Evolutionary conservation across 2,329 filamentous ascomycete genomes (phyloP).

Genomic region (Alternaria gaisen): DNA sequence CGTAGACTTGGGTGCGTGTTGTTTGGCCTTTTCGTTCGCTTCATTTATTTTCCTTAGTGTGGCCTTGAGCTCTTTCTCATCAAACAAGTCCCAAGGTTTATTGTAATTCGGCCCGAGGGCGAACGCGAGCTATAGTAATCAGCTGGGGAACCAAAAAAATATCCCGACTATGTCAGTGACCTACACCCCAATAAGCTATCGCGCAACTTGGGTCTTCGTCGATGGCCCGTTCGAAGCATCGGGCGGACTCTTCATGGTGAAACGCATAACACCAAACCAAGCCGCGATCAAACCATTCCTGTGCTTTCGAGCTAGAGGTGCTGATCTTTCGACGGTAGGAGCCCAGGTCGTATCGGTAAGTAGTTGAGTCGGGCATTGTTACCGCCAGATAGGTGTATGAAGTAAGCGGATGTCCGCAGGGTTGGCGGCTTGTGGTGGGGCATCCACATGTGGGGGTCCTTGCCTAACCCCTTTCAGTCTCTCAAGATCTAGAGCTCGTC

Average conservation of each 20-base stretch:
- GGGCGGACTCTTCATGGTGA: conserved; percentile 75
- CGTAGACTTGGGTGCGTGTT: conserved; percentile 48
- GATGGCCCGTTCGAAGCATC: conserved; percentile 70
- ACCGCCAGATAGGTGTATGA: background rate
- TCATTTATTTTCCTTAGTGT: conserved; percentile 60
- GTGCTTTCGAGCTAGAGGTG: conserved; percentile 61
- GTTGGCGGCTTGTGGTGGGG: background rate
- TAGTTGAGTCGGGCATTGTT: conserved; percentile 6
- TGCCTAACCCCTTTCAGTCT: background rate
- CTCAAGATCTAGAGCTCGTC: background rate
- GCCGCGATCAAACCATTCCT: conserved; percentile 75
- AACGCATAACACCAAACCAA: conserved; percentile 79
- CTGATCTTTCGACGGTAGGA: conserved; percentile 64
- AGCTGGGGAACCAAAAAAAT: conserved; percentile 43
- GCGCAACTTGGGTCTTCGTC: conserved; percentile 63
- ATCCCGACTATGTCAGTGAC: conserved; percentile 11
- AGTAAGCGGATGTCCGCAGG: background rate
- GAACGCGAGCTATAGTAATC: conserved; percentile 62
- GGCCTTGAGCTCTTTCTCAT: conserved; percentile 64
- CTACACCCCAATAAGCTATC: conserved; percentile 72
- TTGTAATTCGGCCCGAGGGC: conserved; percentile 80
- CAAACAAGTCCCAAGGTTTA: conserved; percentile 79
- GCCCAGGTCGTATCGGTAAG: conserved; percentile 65
- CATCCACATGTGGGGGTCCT: background rate
- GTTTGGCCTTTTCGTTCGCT: conserved; percentile 58